A percentile compares a stretch with the other conserved stretches of the same genome.
Conservation (phyloP, 2,329 filamentous ascomycete species). For the Septoria petroselini region DNA sequence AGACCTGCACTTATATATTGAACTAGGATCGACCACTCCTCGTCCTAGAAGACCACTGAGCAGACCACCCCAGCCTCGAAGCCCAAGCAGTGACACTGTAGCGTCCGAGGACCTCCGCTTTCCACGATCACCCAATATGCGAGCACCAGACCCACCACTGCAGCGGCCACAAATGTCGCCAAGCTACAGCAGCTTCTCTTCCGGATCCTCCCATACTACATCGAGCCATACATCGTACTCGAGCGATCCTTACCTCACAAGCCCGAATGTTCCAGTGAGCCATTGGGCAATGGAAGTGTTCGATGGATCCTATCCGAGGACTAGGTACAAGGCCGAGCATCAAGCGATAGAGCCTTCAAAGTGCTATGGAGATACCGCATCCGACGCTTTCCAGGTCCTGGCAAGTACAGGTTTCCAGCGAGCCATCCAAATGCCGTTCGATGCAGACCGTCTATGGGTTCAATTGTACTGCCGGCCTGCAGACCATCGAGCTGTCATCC, state of each 20-base stretch:
- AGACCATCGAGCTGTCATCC: conserved; percentile 54
- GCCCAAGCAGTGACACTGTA: conserved; percentile 22
- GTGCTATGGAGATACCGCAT: conserved; percentile 26
- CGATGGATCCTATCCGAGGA: conserved; percentile 42
- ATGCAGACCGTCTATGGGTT: conserved; percentile 42
- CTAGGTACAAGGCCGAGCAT: conserved; percentile 36
- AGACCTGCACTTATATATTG: conserved; percentile 5
- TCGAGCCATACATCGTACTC: conserved; percentile 35
- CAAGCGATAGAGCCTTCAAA: conserved; percentile 23
- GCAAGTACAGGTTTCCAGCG: conserved; percentile 42
- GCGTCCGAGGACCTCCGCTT: conserved; percentile 12
- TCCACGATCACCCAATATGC: not conserved
- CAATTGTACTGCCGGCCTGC: conserved; percentile 47
- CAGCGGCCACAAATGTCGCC: conserved; percentile 37
- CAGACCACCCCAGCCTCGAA: conserved; percentile 19
- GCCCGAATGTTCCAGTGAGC: conserved; percentile 19
- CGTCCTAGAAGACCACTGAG: conserved; percentile 15
- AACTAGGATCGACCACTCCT: conserved; percentile 21
- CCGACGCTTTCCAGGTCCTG: conserved; percentile 26
- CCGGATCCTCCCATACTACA: conserved; percentile 43
- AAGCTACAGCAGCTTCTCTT: conserved; percentile 39
- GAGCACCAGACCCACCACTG: conserved; percentile 31
- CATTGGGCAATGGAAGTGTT: conserved; percentile 49
- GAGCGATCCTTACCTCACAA: conserved; percentile 16
- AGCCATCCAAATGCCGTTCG: conserved; percentile 47